phyloP scores from a whole-genome alignment of 1,284 basidiomycete species.

The Tilletia horrida region DNA sequence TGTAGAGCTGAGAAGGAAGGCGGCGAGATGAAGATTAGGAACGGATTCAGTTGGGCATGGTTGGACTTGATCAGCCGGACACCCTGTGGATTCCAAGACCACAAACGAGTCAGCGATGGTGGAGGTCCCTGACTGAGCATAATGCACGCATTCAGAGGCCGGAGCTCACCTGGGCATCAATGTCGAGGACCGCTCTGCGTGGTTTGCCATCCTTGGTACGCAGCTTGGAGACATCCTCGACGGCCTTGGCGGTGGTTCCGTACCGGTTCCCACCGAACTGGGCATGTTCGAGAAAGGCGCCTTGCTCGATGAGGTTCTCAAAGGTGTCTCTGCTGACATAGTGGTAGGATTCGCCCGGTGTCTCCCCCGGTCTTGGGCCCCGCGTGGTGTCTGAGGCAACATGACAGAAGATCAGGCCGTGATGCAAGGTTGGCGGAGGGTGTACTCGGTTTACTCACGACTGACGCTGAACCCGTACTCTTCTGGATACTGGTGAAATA shows the following conservation, averaged over 20 bases:
- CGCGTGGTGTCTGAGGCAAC: constrained; percentile 78
- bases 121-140: background rate
- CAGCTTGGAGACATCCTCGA: constrained; percentile 58
- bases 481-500: constrained; percentile 78
- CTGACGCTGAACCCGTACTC: constrained; percentile 87
- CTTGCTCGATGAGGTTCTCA: constrained; percentile 58
- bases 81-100: constrained; percentile 27
- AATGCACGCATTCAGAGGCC: background rate
- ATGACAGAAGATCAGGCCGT: no score
- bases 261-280: constrained; percentile 86
- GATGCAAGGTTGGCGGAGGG: background rate
- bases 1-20: constrained; percentile 63
- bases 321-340: constrained; percentile 62
- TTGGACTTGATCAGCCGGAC: constrained; percentile 67
- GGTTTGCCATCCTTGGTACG: constrained; percentile 56
- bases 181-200: constrained; percentile 83
- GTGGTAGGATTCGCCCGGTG: constrained; percentile 67
- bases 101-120: background rate
- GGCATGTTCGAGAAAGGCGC: constrained; percentile 65
- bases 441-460: constrained; percentile 62
- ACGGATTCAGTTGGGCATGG: constrained; percentile 69
- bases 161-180: constrained; percentile 70
- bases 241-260: constrained; percentile 77
- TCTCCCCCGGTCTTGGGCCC: constrained; percentile 75
- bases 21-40: constrained; percentile 91